Conservation (phyloP, 495 filamentous ascomycete species). For the Durotheca rogersii region DNA sequence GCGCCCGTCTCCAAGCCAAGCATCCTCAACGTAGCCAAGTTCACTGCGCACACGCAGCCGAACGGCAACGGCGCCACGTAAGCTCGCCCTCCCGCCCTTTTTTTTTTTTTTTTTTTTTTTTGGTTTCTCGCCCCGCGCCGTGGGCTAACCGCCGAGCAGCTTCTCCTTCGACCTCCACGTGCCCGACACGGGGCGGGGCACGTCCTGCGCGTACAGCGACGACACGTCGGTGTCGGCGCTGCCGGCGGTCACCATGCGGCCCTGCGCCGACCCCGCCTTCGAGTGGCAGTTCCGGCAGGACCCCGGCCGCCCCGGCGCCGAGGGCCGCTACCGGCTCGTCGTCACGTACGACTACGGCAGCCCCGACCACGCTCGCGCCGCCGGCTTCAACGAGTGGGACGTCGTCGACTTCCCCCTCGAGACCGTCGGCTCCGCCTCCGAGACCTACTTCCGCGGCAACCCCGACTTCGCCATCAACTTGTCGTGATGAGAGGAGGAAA, state of each 20-base stretch:
- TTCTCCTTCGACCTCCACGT: conserved; percentile 29
- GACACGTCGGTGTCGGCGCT: conserved; percentile 16
- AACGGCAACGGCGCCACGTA: conserved; percentile 26
- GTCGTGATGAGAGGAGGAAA: no score
- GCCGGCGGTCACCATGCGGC: conserved; percentile 10
- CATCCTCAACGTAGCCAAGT: conserved; percentile 19
- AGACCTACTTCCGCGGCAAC: conserved; percentile 23
- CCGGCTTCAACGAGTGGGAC: conserved; percentile 31
- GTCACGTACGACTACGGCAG: conserved; percentile 26
- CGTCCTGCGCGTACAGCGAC: conserved; percentile 28
- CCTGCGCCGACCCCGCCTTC: conserved; percentile 26
- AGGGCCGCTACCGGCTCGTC: conserved; percentile 27
- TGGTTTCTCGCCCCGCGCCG: neutral
- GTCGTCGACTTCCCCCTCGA: conserved; percentile 24
- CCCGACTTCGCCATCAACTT: conserved; percentile 23
- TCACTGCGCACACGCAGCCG: conserved; percentile 22
- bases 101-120: no score
- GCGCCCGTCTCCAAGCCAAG: conserved; percentile 17
- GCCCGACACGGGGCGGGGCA: conserved; percentile 7
- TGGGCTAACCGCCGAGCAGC: conserved; percentile 5
- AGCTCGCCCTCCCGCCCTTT: conserved; percentile 8
- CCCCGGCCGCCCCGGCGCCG: conserved; percentile 23
- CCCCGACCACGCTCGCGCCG: neutral
- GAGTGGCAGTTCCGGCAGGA: conserved; percentile 33
- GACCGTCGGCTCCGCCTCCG: conserved; percentile 12